Conservation (phyloP, 2,329 filamentous ascomycete species). For the Gyromitra esculenta region DNA sequence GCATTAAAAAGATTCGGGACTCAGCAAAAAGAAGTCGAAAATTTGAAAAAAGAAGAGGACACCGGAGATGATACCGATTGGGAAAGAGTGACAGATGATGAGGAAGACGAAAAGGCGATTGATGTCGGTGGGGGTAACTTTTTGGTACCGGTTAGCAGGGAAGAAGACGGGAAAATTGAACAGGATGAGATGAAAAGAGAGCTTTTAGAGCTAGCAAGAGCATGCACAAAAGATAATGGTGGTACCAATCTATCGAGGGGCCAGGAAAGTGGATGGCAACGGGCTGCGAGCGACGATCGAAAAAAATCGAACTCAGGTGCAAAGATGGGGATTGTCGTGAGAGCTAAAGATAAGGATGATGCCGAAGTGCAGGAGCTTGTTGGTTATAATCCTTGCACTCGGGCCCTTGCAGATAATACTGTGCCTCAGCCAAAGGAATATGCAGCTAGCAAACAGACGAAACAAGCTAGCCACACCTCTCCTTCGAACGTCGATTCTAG, state of each 20-base stretch:
- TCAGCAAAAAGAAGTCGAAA: conserved; percentile 60
- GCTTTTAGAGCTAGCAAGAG: conserved; percentile 71
- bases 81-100: conserved; percentile 58
- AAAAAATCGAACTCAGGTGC: background rate
- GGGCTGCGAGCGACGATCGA: conserved; percentile 11
- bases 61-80: conserved; percentile 65
- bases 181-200: conserved; percentile 69
- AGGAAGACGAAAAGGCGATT: conserved; percentile 67
- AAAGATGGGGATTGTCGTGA: background rate
- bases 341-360: conserved; percentile 1
- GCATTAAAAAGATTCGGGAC: conserved; percentile 76
- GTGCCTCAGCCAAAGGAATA: background rate
- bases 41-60: conserved; percentile 60
- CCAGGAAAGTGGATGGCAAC: background rate
- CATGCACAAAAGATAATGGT: conserved; percentile 18
- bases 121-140: conserved; percentile 73
- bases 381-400: conserved; percentile 27
- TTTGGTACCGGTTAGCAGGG: conserved; percentile 78
- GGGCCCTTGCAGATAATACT: conserved; percentile 1
- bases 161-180: conserved; percentile 69
- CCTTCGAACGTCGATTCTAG: background rate
- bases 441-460: conserved; percentile 9
- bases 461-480: background rate
- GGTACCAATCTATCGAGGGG: background rate
- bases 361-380: conserved; percentile 8